A percentile compares a stretch with the other conserved stretches of the same genome.
Evolutionary conservation across 345 rosid genomes (phyloP).

Genomic region (Eucalyptus tenuipes): DNA sequence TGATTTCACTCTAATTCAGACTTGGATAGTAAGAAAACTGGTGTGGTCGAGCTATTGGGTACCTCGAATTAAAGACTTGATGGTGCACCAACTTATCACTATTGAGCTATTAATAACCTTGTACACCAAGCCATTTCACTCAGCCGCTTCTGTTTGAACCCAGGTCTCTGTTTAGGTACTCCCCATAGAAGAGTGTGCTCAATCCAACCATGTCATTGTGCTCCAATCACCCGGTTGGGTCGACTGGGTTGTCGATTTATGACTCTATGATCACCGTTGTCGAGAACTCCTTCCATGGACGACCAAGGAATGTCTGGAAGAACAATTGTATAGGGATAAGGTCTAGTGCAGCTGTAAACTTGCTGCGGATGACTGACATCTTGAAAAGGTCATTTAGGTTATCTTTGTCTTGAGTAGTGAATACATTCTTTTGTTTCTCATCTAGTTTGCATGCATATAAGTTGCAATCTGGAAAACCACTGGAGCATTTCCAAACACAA

Average conservation of each 20-base stretch:
- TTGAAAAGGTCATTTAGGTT: too few relatives aligned
- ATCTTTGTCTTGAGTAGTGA: too few relatives aligned
- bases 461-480: too few relatives aligned
- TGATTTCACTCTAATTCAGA: too few relatives aligned
- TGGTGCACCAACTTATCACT: conserved; percentile 1
- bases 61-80: background rate
- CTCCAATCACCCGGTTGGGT: background rate
- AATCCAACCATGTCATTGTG: background rate
- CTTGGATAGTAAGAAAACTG: background rate
- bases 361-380: too few relatives aligned
- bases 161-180: conserved; percentile 10
- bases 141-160: background rate
- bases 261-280: background rate
- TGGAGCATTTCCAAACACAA: too few relatives aligned
- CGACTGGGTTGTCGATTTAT: background rate
- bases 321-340: background rate
- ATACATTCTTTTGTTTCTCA: too few relatives aligned
- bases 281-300: conserved; percentile 3
- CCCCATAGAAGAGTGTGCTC: conserved; percentile 17
- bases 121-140: conserved; percentile 23
- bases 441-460: too few relatives aligned
- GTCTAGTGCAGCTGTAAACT: rapidly evolving
- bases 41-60: background rate
- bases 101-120: background rate
- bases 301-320: background rate